These are phyloP conservation scores for Nitzschia sp. DNA, from an alignment of 108 stramenopile species.

Conservation along the genomic window DNA sequence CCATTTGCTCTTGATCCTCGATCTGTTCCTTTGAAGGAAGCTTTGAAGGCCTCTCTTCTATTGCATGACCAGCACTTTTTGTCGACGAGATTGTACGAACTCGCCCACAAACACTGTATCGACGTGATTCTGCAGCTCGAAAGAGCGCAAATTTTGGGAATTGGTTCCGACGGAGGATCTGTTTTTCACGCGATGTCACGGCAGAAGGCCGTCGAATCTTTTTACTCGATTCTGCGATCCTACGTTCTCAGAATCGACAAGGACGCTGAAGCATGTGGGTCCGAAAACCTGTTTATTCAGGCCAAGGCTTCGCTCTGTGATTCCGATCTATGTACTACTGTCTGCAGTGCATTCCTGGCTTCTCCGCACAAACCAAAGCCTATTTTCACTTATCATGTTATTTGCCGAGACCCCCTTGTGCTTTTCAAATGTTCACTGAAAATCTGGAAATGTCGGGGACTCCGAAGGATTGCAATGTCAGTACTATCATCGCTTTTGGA, in stretches of 20 bases:
- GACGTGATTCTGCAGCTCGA: constrained; percentile 9
- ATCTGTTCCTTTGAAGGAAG: constrained; percentile 42
- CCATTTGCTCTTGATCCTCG: constrained; percentile 60
- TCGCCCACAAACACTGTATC: constrained; percentile 1
- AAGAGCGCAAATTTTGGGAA: not conserved
- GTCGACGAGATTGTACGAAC: not conserved
- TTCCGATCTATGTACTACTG: constrained; percentile 39
- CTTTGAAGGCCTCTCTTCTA: not conserved
- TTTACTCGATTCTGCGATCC: constrained; percentile 4
- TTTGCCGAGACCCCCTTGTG: constrained; percentile 69
- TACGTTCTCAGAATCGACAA: not conserved
- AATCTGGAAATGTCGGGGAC: constrained; percentile 55
- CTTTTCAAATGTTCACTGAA: constrained; percentile 56
- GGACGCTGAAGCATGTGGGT: not conserved
- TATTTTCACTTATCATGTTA: constrained; percentile 42
- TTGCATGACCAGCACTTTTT: not conserved
- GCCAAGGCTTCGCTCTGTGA: constrained; percentile 33
- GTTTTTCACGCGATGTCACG: not conserved
- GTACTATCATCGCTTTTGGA: constrained; percentile 45
- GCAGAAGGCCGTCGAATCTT: not conserved
- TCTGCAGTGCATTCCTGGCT: constrained; percentile 51
- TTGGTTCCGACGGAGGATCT: not conserved
- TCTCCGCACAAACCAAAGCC: constrained; percentile 43
- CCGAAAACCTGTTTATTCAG: constrained; percentile 53
- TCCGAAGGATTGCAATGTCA: constrained; percentile 55